Evolutionary conservation across 176 grass and related monocot genomes (phyloP).

Genomic region (Elymus sibiricus): DNA sequence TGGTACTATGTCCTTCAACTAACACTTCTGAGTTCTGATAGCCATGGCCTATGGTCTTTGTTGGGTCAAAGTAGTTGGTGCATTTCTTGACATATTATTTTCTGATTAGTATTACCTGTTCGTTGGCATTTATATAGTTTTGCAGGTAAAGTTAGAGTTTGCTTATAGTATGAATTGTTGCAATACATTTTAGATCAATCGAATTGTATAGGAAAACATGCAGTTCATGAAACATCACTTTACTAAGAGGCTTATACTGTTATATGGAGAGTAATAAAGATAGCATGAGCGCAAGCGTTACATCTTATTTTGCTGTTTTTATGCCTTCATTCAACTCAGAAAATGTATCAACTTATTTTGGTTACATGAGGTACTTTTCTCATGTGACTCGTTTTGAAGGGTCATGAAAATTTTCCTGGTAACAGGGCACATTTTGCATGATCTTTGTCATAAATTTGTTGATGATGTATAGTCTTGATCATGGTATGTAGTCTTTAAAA

Average conservation of each 20-base stretch:
- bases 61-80: background rate
- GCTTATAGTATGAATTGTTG: background rate
- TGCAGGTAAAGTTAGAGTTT: background rate
- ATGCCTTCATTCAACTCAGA: background rate
- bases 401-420: no score
- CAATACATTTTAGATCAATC: background rate
- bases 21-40: background rate
- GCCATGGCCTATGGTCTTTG: background rate
- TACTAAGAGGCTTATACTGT: background rate
- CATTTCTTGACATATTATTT: background rate
- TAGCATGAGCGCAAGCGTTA: no score
- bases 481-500: no score
- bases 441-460: no score
- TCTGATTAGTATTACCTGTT: background rate
- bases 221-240: background rate
- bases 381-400: no score
- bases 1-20: conserved; percentile 9
- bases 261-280: background rate
- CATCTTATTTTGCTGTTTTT: conserved; percentile 7
- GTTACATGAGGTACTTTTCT: no score
- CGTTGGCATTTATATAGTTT: background rate
- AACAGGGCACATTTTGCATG: no score
- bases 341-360: no score
- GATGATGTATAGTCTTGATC: no score
- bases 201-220: background rate